phyloP scores from a whole-genome alignment of 345 rosid species.

The Syzygium aromaticum region DNA sequence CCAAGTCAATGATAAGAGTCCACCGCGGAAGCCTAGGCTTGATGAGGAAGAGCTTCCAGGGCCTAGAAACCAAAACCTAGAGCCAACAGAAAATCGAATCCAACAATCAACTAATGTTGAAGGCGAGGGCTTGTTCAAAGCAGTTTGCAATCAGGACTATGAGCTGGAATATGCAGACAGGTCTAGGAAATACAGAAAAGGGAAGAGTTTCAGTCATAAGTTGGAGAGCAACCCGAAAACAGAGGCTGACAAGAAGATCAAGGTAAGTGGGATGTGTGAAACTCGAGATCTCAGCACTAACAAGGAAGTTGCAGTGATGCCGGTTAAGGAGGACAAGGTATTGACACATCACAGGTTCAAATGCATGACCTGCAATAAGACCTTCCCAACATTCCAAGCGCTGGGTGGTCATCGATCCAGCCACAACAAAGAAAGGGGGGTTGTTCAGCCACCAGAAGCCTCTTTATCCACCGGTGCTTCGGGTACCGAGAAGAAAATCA shows the following conservation, averaged over 20 bases:
- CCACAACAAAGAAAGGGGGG: slow-evolving; percentile 9
- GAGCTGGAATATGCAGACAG: not conserved
- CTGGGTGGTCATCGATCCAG: slow-evolving; percentile 16
- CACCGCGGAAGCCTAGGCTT: not conserved
- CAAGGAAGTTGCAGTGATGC: not conserved
- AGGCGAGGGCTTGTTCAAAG: not conserved
- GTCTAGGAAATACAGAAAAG: not conserved
- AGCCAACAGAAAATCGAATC: not conserved
- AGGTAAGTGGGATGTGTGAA: not conserved
- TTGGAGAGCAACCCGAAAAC: not conserved
- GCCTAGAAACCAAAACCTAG: not conserved
- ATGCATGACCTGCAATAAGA: slow-evolving; percentile 3
- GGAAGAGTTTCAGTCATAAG: not conserved
- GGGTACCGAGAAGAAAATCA: not conserved
- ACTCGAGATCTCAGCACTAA: not conserved
- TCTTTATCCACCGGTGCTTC: not conserved
- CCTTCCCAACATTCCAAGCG: slow-evolving; percentile 8
- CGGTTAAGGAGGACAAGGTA: not conserved
- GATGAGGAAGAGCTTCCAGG: not conserved
- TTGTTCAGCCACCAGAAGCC: not conserved
- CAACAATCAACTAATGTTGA: not conserved
- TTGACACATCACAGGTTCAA: not conserved
- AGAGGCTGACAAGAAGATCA: not conserved
- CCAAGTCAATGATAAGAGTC: not conserved
- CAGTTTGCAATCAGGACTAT: not conserved